Evolutionary conservation across 2,329 filamentous ascomycete species (phyloP).

Genomic region (Boeremia exigua): DNA sequence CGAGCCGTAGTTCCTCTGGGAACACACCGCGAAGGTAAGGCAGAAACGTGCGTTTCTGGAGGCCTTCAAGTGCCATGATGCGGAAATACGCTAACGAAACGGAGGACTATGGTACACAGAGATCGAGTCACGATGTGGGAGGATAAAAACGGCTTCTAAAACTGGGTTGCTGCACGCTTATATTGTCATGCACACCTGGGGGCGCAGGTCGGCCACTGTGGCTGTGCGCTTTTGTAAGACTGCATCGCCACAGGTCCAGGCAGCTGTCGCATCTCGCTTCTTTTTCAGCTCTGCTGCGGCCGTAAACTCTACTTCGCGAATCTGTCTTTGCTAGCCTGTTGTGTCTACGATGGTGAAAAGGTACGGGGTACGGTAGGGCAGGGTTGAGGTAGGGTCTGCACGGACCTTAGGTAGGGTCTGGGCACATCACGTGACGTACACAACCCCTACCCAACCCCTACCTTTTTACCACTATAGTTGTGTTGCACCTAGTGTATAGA

Average conservation of each 20-base stretch:
- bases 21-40: neutral
- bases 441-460: too few relatives aligned
- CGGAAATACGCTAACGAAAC: neutral
- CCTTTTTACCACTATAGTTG: too few relatives aligned
- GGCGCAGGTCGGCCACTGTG: neutral
- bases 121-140: neutral
- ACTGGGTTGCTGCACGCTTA: neutral
- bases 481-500: too few relatives aligned
- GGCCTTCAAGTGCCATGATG: neutral
- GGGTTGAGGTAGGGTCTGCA: too few relatives aligned
- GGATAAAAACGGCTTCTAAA: neutral
- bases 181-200: neutral
- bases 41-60: neutral
- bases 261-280: neutral
- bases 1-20: neutral
- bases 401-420: too few relatives aligned
- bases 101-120: neutral
- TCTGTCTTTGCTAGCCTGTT: too few relatives aligned
- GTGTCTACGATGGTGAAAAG: too few relatives aligned
- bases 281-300: neutral
- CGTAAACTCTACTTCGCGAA: too few relatives aligned
- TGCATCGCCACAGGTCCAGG: neutral
- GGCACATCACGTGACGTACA: too few relatives aligned
- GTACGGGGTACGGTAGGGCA: too few relatives aligned
- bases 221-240: neutral